Conservation (phyloP, 805 yeast species). For the Candida taoyuanica region DNA sequence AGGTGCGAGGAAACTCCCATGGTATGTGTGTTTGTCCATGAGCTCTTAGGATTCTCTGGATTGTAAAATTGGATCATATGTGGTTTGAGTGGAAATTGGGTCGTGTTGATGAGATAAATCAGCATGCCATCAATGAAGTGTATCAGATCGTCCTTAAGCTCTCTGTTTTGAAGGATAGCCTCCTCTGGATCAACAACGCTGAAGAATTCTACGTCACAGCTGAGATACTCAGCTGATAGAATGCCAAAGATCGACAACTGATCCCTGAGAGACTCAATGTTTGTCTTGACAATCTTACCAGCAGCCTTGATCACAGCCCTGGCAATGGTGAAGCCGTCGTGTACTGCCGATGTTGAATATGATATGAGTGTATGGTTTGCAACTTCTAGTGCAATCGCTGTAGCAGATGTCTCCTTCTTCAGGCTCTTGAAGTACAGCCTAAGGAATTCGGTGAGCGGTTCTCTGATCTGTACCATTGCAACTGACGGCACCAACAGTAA, state of each 20-base stretch:
- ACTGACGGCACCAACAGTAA: slow-evolving; percentile 26
- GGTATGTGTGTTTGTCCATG: slow-evolving; percentile 28
- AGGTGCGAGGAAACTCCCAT: slow-evolving; percentile 8
- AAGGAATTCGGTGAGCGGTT: slow-evolving; percentile 19
- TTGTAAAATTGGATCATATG: slow-evolving; percentile 15
- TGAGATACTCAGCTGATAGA: slow-evolving; percentile 38
- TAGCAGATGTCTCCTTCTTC: slow-evolving; percentile 27
- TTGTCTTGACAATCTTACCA: slow-evolving; percentile 34
- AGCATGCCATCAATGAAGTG: slow-evolving; percentile 16
- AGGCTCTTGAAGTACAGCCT: slow-evolving; percentile 20
- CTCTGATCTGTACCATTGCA: slow-evolving; percentile 19
- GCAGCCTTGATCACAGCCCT: slow-evolving; percentile 35
- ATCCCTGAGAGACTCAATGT: slow-evolving; percentile 37
- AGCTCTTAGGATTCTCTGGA: neutral
- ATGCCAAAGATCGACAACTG: slow-evolving; percentile 45
- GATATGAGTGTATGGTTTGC: slow-evolving; percentile 41
- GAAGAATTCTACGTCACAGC: slow-evolving; percentile 19
- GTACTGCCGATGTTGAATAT: slow-evolving; percentile 24
- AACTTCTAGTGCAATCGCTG: slow-evolving; percentile 36
- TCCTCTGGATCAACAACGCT: slow-evolving; percentile 16
- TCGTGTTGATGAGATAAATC: slow-evolving; percentile 1
- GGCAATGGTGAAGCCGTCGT: slow-evolving; percentile 34
- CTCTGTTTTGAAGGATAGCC: neutral
- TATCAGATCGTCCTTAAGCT: slow-evolving; percentile 11
- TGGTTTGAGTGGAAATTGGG: slow-evolving; percentile 1